A percentile compares a stretch with the other conserved stretches of the same genome.
Evolutionary conservation across 768 basidiomycete genomes (phyloP).

Genomic region (Suillus americanus): DNA sequence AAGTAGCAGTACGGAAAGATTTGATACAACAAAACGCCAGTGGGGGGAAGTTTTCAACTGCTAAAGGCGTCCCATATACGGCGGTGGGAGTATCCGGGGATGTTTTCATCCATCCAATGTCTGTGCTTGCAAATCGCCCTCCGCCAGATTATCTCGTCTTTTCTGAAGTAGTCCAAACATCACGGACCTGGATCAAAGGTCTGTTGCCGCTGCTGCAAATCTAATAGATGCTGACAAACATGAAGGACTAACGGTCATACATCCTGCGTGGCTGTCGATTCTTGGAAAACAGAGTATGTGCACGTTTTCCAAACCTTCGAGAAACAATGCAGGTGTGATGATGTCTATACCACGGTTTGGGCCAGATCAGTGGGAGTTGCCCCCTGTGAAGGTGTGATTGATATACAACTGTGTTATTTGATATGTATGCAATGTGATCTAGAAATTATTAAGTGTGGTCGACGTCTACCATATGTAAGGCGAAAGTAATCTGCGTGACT

Average conservation of each 20-base stretch:
- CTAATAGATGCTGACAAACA: constrained; percentile 6
- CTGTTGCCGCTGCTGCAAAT: constrained; percentile 12
- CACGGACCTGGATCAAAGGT: constrained; percentile 81
- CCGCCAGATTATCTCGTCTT: constrained; percentile 90
- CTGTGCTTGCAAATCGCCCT: constrained; percentile 61
- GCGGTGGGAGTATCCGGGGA: constrained; percentile 81
- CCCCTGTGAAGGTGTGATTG: constrained; percentile 43
- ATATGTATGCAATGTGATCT: constrained; percentile 10
- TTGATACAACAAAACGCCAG: constrained; percentile 57
- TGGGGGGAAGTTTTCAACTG: constrained; percentile 70
- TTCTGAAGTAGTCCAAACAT: constrained; percentile 78
- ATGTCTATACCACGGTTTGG: constrained; percentile 87
- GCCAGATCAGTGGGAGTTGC: constrained; percentile 84
- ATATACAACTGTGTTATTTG: constrained; percentile 15
- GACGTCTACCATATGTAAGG: no score
- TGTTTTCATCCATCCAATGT: constrained; percentile 90
- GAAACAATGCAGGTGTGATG: constrained; percentile 62
- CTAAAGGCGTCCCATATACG: constrained; percentile 79
- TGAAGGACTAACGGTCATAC: constrained; percentile 78
- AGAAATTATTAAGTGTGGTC: not conserved
- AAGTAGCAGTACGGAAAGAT: constrained; percentile 91
- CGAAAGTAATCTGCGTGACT: no score
- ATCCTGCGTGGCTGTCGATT: constrained; percentile 82
- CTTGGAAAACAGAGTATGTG: constrained; percentile 81
- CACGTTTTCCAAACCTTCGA: constrained; percentile 84